phyloP scores from a whole-genome alignment of 2,329 filamentous ascomycete species.

The Thielaviopsis punctulata region DNA sequence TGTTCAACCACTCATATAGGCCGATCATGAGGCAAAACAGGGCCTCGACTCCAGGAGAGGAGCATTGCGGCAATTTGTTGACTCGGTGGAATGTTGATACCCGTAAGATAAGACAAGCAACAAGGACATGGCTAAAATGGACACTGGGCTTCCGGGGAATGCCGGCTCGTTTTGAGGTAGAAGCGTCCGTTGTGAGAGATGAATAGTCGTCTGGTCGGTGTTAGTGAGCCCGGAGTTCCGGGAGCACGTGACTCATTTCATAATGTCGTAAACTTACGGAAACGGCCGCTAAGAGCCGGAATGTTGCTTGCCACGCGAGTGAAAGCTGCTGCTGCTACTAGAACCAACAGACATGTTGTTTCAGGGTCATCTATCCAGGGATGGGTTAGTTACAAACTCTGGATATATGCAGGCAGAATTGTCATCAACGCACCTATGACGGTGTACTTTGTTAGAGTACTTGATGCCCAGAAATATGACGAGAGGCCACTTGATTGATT shows the following conservation, averaged over 20 bases:
- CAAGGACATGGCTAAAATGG: conserved; percentile 27
- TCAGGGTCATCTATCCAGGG: conserved; percentile 9
- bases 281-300: conserved; percentile 16
- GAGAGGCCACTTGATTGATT: conserved; percentile 5
- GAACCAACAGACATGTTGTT: conserved; percentile 20
- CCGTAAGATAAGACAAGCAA: conserved; percentile 28
- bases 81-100: conserved; percentile 31
- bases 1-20: conserved; percentile 10
- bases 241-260: background rate
- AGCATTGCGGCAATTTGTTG: conserved; percentile 32
- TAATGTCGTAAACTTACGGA: background rate
- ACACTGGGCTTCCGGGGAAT: conserved; percentile 30
- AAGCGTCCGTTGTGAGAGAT: background rate
- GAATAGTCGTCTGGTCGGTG: conserved; percentile 3
- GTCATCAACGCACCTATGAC: conserved; percentile 8
- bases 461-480: conserved; percentile 7
- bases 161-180: conserved; percentile 11
- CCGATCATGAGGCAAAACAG: conserved; percentile 7
- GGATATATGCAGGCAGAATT: background rate
- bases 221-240: background rate
- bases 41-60: conserved; percentile 31
- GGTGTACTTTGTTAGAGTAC: conserved; percentile 11
- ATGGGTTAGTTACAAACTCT: background rate
- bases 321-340: conserved; percentile 27
- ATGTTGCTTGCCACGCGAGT: conserved; percentile 12